Percentiles rank a stretch among this genome's conserved stretches.
These are phyloP conservation scores for Ophiostoma montium DNA, from an alignment of 2,329 filamentous ascomycete species.

Conservation along the genomic window DNA sequence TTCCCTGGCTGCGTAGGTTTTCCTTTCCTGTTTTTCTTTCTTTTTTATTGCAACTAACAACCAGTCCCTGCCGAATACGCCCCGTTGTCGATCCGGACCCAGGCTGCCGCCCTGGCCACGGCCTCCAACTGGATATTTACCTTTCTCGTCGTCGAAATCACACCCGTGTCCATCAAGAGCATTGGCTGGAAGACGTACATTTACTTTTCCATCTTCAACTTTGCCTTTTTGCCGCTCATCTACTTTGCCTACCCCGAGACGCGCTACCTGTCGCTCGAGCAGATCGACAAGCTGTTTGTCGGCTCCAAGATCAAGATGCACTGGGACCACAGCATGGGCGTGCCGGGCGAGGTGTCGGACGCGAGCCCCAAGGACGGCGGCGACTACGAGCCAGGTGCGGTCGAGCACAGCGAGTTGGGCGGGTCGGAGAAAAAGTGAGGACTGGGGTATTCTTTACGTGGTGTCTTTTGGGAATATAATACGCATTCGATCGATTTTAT, in stretches of 20 bases:
- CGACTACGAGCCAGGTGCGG: not conserved
- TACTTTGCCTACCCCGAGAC: constrained; percentile 37
- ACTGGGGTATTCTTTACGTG: too few species aligned
- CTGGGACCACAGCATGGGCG: constrained; percentile 5
- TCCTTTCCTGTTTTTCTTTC: not conserved
- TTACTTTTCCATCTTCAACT: constrained; percentile 35
- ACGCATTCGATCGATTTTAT: too few species aligned
- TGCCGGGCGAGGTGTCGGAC: not conserved
- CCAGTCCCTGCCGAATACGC: constrained; percentile 21
- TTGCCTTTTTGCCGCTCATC: constrained; percentile 30
- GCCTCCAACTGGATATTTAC: constrained; percentile 14
- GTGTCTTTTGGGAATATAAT: too few species aligned
- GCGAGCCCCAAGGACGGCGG: not conserved
- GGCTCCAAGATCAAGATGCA: constrained; percentile 3
- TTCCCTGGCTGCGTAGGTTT: constrained; percentile 23
- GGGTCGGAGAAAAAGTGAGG: not conserved
- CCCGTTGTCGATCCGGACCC: constrained; percentile 3
- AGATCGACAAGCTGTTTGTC: constrained; percentile 32
- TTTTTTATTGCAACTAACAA: not conserved
- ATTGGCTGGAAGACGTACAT: constrained; percentile 39
- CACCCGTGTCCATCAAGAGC: constrained; percentile 24
- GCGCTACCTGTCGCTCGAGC: constrained; percentile 4
- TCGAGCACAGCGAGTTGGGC: not conserved
- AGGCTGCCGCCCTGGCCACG: constrained; percentile 11
- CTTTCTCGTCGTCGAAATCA: constrained; percentile 23